Evolutionary conservation across 176 grass and related monocot species (phyloP).

Genomic region (Metroxylon sagu): DNA sequence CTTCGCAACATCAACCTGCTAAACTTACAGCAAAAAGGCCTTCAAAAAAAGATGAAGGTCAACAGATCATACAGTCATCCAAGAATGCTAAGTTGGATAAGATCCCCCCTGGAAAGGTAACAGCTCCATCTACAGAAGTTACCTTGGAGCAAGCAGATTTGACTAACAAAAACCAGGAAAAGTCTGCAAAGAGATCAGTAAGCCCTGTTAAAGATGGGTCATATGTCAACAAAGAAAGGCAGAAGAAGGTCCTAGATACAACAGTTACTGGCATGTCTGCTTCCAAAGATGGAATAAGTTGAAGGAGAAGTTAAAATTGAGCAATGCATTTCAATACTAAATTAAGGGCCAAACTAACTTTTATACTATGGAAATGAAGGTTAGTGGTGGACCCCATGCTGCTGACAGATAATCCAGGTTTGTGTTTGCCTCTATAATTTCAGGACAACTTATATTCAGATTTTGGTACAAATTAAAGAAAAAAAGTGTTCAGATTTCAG

Average conservation of each 20-base stretch:
- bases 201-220: neutral
- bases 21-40: constrained; percentile 37
- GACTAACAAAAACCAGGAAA: constrained; percentile 9
- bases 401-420: no score
- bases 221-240: constrained; percentile 1
- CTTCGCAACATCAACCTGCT: constrained; percentile 27
- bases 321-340: neutral
- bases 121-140: constrained; percentile 20
- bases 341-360: no score
- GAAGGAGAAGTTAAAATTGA: constrained; percentile 2
- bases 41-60: constrained; percentile 39
- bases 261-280: neutral
- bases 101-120: constrained; percentile 17
- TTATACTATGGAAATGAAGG: no score
- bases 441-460: no score
- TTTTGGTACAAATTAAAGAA: no score
- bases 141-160: constrained; percentile 18
- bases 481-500: no score
- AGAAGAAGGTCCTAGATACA: constrained; percentile 8
- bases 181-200: neutral
- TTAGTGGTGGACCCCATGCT: no score
- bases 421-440: no score
- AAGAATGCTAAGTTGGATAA: constrained; percentile 22
- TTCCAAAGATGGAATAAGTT: neutral
- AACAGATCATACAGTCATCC: constrained; percentile 14